These are phyloP conservation scores for Yamadazyma philogaea DNA, from an alignment of 805 yeast species.

Conservation along the genomic window DNA sequence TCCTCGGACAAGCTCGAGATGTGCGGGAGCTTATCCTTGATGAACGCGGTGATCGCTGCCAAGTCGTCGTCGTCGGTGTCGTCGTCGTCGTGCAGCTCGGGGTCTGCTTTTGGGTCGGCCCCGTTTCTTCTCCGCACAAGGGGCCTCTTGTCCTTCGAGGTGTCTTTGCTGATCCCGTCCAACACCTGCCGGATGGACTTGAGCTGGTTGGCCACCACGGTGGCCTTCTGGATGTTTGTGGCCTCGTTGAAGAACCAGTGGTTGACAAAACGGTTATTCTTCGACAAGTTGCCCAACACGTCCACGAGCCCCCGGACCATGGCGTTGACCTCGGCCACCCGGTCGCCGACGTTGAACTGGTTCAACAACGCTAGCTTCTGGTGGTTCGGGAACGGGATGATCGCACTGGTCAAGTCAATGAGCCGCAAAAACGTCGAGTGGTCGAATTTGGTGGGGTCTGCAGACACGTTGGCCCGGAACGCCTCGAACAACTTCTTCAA, in stretches of 20 bases:
- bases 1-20: constrained; percentile 33
- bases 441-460: constrained; percentile 18
- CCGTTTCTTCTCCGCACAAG: constrained; percentile 19
- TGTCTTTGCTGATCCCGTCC: constrained; percentile 40
- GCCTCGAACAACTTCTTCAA: constrained; percentile 35
- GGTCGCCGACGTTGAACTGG: constrained; percentile 26
- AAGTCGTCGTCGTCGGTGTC: constrained; percentile 47
- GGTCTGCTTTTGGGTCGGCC: neutral
- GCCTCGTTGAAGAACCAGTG: constrained; percentile 51
- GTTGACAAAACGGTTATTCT: constrained; percentile 33
- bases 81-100: constrained; percentile 24
- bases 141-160: constrained; percentile 10
- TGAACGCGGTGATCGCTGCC: constrained; percentile 33
- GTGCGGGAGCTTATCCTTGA: constrained; percentile 34
- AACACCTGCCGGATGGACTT: constrained; percentile 49
- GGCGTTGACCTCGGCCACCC: constrained; percentile 28
- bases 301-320: constrained; percentile 35
- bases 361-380: constrained; percentile 41
- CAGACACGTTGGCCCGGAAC: constrained; percentile 13
- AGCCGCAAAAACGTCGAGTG: constrained; percentile 26
- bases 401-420: constrained; percentile 48
- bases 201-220: constrained; percentile 53
- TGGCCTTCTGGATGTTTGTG: constrained; percentile 50
- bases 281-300: constrained; percentile 34
- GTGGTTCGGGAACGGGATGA: constrained; percentile 48